A percentile compares a stretch with the other conserved stretches of the same genome.
These are phyloP conservation scores for Calvatia gigantea DNA, from an alignment of 768 basidiomycete species.

Conservation along the genomic window DNA sequence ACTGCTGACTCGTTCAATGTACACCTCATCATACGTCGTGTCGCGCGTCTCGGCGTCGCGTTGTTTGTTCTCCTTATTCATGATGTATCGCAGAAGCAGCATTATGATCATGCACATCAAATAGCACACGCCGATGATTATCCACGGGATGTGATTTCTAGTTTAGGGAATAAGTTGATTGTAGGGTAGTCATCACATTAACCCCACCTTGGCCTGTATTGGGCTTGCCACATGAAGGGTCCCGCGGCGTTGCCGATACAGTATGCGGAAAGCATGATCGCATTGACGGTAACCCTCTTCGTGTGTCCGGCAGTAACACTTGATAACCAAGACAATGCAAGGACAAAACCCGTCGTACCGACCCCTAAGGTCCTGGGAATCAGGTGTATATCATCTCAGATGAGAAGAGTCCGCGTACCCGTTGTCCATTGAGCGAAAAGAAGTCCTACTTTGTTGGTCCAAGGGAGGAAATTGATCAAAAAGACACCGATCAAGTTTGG, in stretches of 20 bases:
- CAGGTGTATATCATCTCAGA: neutral
- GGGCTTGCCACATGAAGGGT: conserved; percentile 76
- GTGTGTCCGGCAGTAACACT: conserved; percentile 70
- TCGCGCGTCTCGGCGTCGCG: conserved; percentile 55
- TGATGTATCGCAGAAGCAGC: conserved; percentile 47
- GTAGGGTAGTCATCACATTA: neutral
- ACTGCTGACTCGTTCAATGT: conserved; percentile 46
- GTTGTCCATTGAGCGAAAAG: conserved; percentile 55
- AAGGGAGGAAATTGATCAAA: conserved; percentile 62
- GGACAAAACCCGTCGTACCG: conserved; percentile 54
- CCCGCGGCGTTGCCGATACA: conserved; percentile 60
- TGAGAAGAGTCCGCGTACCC: conserved; percentile 29
- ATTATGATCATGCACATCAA: conserved; percentile 42
- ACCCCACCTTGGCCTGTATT: conserved; percentile 60
- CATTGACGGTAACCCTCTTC: conserved; percentile 67
- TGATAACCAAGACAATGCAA: conserved; percentile 63
- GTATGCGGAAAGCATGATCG: conserved; percentile 72
- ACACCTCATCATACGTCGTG: conserved; percentile 57
- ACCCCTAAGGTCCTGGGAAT: conserved; percentile 28
- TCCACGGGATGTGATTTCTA: conserved; percentile 76
- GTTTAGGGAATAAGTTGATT: neutral
- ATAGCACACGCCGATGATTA: conserved; percentile 68
- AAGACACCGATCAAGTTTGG: conserved; percentile 64
- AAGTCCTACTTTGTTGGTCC: conserved; percentile 61
- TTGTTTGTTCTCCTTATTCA: conserved; percentile 58